Conservation (phyloP, 2,329 filamentous ascomycete genomes). For the Exophiala viscosa region DNA sequence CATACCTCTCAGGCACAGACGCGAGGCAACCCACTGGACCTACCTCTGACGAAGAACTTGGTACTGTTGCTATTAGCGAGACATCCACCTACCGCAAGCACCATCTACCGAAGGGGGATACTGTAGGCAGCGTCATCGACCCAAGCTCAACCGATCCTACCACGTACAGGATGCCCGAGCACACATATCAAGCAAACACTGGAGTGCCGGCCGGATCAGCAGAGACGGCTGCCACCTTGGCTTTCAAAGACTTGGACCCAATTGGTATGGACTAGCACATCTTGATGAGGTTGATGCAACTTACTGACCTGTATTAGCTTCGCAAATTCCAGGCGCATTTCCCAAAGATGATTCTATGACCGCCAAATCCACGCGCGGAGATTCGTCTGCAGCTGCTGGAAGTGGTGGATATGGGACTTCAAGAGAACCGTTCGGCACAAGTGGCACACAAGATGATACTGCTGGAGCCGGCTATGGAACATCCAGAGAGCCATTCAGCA, state of each 20-base stretch:
- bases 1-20: not conserved
- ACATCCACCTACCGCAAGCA: constrained; percentile 26
- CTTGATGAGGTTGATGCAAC: not conserved
- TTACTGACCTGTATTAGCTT: constrained; percentile 9
- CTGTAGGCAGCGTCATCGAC: constrained; percentile 21
- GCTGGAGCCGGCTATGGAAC: not conserved
- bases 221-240: constrained; percentile 11
- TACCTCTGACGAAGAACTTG: constrained; percentile 1
- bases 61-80: constrained; percentile 20
- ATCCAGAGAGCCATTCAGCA: not conserved
- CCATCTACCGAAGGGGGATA: constrained; percentile 20
- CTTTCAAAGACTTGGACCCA: constrained; percentile 17
- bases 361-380: constrained; percentile 1
- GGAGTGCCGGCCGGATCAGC: constrained; percentile 18
- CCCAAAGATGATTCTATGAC: constrained; percentile 13
- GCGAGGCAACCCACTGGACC: not conserved
- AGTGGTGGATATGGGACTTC: not conserved
- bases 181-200: constrained; percentile 14
- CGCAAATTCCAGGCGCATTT: constrained; percentile 20
- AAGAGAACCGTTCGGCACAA: not conserved
- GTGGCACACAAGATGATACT: not conserved
- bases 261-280: constrained; percentile 14
- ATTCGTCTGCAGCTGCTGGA: not conserved
- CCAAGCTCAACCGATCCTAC: constrained; percentile 22
- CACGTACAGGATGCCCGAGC: constrained; percentile 25